These are phyloP conservation scores for Coemansia sp. DNA, from an alignment of 192 early-diverging fungal genomes.

Conservation along the genomic window DNA sequence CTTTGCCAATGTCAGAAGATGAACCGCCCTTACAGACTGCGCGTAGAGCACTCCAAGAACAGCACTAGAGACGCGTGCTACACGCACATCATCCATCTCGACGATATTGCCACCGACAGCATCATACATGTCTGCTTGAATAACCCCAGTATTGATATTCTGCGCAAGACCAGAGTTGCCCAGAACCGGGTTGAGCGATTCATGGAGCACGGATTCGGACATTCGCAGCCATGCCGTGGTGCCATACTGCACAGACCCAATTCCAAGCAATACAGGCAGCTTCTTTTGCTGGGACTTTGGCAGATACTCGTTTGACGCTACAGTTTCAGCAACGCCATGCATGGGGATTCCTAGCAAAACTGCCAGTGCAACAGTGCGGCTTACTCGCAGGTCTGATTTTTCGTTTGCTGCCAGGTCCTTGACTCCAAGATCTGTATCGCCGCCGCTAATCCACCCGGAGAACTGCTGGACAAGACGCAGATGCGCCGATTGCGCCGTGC, in stretches of 20 bases:
- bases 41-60: slow-evolving; percentile 25
- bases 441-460: slow-evolving; percentile 18
- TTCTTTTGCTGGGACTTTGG: slow-evolving; percentile 24
- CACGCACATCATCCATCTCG: slow-evolving; percentile 29
- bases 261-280: slow-evolving; percentile 23
- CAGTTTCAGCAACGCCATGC: slow-evolving; percentile 44
- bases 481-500: slow-evolving; percentile 17
- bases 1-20: slow-evolving; percentile 8
- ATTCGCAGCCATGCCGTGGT: slow-evolving; percentile 38
- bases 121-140: neutral
- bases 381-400: slow-evolving; percentile 19
- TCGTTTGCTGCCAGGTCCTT: slow-evolving; percentile 21
- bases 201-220: slow-evolving; percentile 17
- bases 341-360: slow-evolving; percentile 39
- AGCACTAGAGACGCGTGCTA: slow-evolving; percentile 27
- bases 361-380: slow-evolving; percentile 25
- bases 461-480: slow-evolving; percentile 17
- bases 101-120: neutral
- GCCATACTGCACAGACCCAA: slow-evolving; percentile 37
- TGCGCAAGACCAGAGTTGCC: slow-evolving; percentile 26
- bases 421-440: neutral
- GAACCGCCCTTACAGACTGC: slow-evolving; percentile 19
- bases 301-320: slow-evolving; percentile 31
- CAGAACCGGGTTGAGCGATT: slow-evolving; percentile 19
- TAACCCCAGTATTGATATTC: neutral